Evolutionary conservation across 140 eudicot genomes (phyloP), one percentile per base, ranked within the genome.

Genomic region (Senecio squalidus): DNA sequence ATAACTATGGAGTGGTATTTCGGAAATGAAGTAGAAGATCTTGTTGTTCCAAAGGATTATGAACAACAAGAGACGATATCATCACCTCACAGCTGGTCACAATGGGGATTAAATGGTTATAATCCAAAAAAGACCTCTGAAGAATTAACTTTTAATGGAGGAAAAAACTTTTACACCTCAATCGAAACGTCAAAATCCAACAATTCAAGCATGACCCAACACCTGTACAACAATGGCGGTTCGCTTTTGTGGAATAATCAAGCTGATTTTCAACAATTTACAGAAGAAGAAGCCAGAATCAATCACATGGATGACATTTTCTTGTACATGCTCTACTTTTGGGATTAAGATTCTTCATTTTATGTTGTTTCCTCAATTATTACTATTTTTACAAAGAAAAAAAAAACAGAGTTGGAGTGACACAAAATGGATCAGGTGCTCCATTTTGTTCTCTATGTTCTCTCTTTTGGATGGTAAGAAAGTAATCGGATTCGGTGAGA

Each of bases 221-320:
- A 71, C 21, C 73, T 74, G 0, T 70, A 61, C 45, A 73, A 67
- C 62, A 71, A 64, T 27, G 77, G 77, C 0, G 67, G 70, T 17
- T 65, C 78, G 1, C 67, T 59, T 27, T 73, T 68, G 28, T 68
- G 77, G 80, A 71, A 62, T 25, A 39, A 58, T 44, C 78, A 76
- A 36, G 63, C 73, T 2, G 72, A 69, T 27, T 82, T 66, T 49
- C 36, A 60, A 49, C 60, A 77, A 27, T 74, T 76, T 65, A 56
- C 72, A 1, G 75, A 58, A 13, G 79, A 78, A 45, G 66, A 75
- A 55, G 76, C 78, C 64, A 58, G 74, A 29, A 61, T 70, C 53
- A 76, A 79, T 77, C 77, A 70, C 62, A 76, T 76, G 74, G 88
- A 86, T 74, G 95, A 86, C 84, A 74, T 76, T 64, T 85, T 79